Evolutionary conservation across 352 stramenopile genomes (phyloP), one percentile per base, ranked within the genome.

Genomic region (Thalassiosira mediterranea): DNA sequence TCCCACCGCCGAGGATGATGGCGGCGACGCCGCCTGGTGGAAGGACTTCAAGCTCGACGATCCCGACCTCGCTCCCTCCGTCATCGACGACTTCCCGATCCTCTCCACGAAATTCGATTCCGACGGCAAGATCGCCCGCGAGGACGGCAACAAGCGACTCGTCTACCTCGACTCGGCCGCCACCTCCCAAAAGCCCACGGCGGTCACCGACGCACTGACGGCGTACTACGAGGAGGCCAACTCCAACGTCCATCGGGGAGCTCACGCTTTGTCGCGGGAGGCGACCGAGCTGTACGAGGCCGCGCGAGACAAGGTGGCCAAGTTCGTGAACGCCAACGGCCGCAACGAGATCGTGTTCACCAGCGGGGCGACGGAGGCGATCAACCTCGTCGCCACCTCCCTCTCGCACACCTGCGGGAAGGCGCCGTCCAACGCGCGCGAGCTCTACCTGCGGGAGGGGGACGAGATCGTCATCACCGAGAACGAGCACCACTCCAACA

Each of bases 401-500:
- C 26, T 83, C 13, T 76, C 65, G 15, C 62, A 87, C 21, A 90
- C 81, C 1, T 95, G 88, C 70, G 88, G 84, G 29, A 44, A 79
- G 40, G 21, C 47, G 0, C 63, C 44, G 1, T n/a, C n/a, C 13
- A 72, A 74, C 68, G 31, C 83, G 8, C 53, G 72, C 26, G 51
- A 84, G 13, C 40, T 76, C 8, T 79, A 83, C 44, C 42, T 94
- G 10, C 21, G 64, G 11, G 59, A 71, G 26, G 93, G 88, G 34
- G 90, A 95, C 66, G 91, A 95, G 72, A 93, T 96, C 59, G 61
- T 96, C 3, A 83, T 95, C 17, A 94, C 88, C 0, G 87, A 93
- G 61, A 82, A 91, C 48, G 93, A 96, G 78, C 93, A 96, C 86
- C 93, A 96, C 84, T 90, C 86, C 38, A 96, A 95, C 75, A 86